Evolutionary conservation across 306 rosid species (phyloP).

Genomic region (Fagus crenata): DNA sequence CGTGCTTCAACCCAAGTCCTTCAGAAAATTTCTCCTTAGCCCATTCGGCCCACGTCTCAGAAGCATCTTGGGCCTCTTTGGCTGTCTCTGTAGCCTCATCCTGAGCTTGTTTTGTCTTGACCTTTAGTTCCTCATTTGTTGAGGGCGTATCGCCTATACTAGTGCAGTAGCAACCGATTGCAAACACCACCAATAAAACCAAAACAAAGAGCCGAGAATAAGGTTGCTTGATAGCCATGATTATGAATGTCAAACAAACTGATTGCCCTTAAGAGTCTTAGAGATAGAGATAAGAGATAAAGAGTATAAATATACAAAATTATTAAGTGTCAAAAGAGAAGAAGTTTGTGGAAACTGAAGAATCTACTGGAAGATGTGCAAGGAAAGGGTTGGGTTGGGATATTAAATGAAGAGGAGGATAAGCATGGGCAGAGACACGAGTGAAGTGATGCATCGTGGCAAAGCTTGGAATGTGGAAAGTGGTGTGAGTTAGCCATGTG

Average conservation of each 20-base stretch:
- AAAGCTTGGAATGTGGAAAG: neutral
- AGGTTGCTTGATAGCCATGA: constrained; percentile 47
- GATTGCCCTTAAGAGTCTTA: no score
- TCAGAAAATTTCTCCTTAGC: constrained; percentile 70
- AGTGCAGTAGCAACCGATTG: constrained; percentile 32
- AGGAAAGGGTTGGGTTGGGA: neutral
- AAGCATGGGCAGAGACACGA: neutral
- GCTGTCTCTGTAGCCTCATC: constrained; percentile 42
- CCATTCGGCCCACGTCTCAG: constrained; percentile 86
- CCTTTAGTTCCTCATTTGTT: constrained; percentile 44
- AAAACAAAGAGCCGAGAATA: constrained; percentile 11
- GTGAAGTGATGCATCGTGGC: constrained; percentile 44
- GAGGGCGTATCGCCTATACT: constrained; percentile 44
- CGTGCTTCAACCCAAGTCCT: constrained; percentile 62
- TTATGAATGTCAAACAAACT: neutral
- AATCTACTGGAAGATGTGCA: neutral
- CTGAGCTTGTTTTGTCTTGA: constrained; percentile 15
- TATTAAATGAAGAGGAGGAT: constrained; percentile 26
- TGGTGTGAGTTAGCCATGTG: constrained; percentile 23
- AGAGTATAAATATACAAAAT: neutral
- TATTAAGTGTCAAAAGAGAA: neutral
- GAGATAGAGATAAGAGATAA: no score
- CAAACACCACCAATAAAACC: constrained; percentile 15
- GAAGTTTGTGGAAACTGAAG: neutral
- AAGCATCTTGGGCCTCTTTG: constrained; percentile 38